Base-by-base conservation (phyloP, 2,329 filamentous ascomycete species). In the Apiospora kogelbergensis region DNA sequence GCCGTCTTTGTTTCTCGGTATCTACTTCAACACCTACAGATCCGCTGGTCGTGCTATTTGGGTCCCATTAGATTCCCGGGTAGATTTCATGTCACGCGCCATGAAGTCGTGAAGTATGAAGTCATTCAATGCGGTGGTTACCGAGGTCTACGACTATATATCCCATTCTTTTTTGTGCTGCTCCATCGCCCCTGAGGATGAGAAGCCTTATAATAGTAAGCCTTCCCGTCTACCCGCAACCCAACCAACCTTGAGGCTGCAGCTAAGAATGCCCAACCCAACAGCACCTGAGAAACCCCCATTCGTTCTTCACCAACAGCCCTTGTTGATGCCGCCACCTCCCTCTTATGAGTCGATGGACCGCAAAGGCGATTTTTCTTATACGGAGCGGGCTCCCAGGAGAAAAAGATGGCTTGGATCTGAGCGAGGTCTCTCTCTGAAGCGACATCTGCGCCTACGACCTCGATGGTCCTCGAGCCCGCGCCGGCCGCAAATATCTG, bases 401-500 rank as follows among this genome's bases (percentile, higher is more conserved):
- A 81, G 76, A 73, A 65, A 22, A n/a, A 65, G 9, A 44, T 79
- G 76, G 60, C 77, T 81, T 74, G 76, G 80, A 71, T 80, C 82
- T 73, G 79, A 76, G 74, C 79, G 80, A 70, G 33, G 78, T 73
- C 83, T 84, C 74, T 83, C 84, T 66, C 78, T 80, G 73, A 85
- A 81, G 78, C 85, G 80, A 75, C 80, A 81, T 67, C 79, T 85
- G 73, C 80, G 82, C 40, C 30, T 46, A 22, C 65, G 65, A 11
- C 42, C 65, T n/a, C 45, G 26, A 24, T 66, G 70, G 20, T 74
- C 74, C 70, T 79, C 81, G 67, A 79, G 82, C 57, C 80, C 84
- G 75, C 86, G 84, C 78, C 82, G 85, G 77, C 85, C 85, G 76
- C 81, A 82, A 70, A 90, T 91, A 74, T 89, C 88, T 53, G 82